Evolutionary conservation across 306 rosid genomes (phyloP).

Genomic region (Purshia tridentata): DNA sequence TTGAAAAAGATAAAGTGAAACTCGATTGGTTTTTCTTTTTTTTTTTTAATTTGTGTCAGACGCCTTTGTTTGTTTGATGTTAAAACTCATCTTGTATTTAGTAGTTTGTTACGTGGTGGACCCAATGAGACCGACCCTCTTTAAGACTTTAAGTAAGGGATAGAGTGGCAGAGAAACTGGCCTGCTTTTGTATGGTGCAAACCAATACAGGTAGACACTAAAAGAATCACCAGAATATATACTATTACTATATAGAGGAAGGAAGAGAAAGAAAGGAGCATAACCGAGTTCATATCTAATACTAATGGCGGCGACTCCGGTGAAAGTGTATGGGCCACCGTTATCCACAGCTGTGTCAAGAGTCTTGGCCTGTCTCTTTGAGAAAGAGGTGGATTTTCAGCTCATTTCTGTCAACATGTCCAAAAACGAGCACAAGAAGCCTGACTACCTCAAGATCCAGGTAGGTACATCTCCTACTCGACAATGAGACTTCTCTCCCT

Average conservation of each 20-base stretch:
- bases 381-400: slow-evolving; percentile 65
- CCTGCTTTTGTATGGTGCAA: slow-evolving; percentile 20
- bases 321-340: slow-evolving; percentile 79
- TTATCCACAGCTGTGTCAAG: slow-evolving; percentile 79
- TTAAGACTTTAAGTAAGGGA: slow-evolving; percentile 21
- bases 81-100: neutral
- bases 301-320: slow-evolving; percentile 55
- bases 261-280: neutral
- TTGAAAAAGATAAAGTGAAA: too few relatives aligned
- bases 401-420: slow-evolving; percentile 66
- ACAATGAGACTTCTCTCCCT: neutral
- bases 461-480: slow-evolving; percentile 16
- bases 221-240: neutral
- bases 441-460: slow-evolving; percentile 67
- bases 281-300: neutral
- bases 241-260: neutral
- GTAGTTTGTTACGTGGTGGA: neutral
- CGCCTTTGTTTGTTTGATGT: too few relatives aligned
- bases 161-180: slow-evolving; percentile 11
- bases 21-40: too few relatives aligned
- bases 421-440: slow-evolving; percentile 81
- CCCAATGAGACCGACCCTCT: neutral
- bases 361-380: slow-evolving; percentile 70
- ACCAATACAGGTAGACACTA: neutral
- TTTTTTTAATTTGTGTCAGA: too few relatives aligned